Conservation (phyloP, 129 eudicot genomes). For the Artemisia argyi region DNA sequence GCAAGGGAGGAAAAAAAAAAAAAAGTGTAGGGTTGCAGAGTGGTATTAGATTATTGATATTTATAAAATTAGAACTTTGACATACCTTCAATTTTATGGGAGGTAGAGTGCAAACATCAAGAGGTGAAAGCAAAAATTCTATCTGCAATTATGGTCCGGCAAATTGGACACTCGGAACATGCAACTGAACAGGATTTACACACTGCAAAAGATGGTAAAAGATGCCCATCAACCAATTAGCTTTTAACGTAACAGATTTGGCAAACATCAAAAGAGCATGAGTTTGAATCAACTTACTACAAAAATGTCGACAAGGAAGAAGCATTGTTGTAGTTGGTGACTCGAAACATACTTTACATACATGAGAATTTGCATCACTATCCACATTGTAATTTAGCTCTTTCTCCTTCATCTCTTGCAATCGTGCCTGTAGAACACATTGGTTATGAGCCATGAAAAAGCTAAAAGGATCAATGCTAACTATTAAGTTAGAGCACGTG, state of each 20-base stretch:
- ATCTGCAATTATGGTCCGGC: constrained; percentile 84
- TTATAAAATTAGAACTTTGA: background rate
- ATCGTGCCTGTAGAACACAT: constrained; percentile 62
- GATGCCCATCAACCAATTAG: background rate
- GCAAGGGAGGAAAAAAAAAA: too few species aligned
- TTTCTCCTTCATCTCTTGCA: constrained; percentile 98
- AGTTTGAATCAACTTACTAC: constrained; percentile 49
- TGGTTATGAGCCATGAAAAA: constrained; percentile 4
- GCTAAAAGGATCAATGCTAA: background rate
- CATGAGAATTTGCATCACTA: constrained; percentile 80
- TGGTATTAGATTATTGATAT: background rate
- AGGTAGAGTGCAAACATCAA: constrained; percentile 40
- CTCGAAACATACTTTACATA: constrained; percentile 92
- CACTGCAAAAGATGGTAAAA: constrained; percentile 69
- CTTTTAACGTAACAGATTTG: too few species aligned
- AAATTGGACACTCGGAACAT: constrained; percentile 93
- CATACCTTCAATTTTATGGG: constrained; percentile 38
- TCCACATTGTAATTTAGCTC: constrained; percentile 54
- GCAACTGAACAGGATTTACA: constrained; percentile 98
- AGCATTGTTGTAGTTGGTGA: constrained; percentile 85
- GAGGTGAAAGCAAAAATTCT: constrained; percentile 90
- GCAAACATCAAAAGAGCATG: background rate
- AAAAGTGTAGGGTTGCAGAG: background rate
- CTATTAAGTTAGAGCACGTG: too few species aligned
- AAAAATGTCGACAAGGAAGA: constrained; percentile 96